These are phyloP conservation scores for Vaccinium macrocarpon DNA, from an alignment of 148 eudicot species.

Conservation along the genomic window DNA sequence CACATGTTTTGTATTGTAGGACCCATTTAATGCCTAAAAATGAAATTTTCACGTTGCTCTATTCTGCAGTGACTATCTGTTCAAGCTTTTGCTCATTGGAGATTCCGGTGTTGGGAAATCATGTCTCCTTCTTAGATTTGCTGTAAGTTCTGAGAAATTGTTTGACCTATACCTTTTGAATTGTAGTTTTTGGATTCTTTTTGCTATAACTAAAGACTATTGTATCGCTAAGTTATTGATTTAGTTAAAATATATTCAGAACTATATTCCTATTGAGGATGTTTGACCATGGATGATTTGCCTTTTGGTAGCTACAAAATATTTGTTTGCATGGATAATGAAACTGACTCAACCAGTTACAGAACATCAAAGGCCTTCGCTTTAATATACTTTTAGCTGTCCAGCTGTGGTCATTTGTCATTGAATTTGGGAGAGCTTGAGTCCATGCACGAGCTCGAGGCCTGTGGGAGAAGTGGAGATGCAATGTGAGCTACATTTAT, in stretches of 20 bases:
- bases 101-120: constrained; percentile 32
- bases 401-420: not conserved
- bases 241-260: not conserved
- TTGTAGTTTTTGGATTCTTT: not conserved
- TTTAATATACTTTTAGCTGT: not conserved
- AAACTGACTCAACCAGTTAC: not conserved
- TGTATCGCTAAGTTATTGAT: not conserved
- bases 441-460: not conserved
- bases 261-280: not conserved
- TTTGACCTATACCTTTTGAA: not conserved
- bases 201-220: not conserved
- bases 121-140: constrained; percentile 23
- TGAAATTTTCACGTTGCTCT: not conserved
- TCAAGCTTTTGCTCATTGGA: constrained; percentile 30
- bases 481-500: not conserved
- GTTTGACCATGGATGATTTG: not conserved
- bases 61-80: constrained; percentile 24
- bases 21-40: not conserved
- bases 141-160: constrained; percentile 15
- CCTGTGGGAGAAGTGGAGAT: not conserved
- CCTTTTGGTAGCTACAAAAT: not conserved
- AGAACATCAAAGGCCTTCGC: not conserved
- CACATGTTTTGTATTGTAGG: not conserved
- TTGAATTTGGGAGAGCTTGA: constrained; percentile 1
- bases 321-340: not conserved